A percentile compares a stretch with the other conserved stretches of the same genome.
Conservation (phyloP, 345 rosid species). For the Gossypium bickii region DNA sequence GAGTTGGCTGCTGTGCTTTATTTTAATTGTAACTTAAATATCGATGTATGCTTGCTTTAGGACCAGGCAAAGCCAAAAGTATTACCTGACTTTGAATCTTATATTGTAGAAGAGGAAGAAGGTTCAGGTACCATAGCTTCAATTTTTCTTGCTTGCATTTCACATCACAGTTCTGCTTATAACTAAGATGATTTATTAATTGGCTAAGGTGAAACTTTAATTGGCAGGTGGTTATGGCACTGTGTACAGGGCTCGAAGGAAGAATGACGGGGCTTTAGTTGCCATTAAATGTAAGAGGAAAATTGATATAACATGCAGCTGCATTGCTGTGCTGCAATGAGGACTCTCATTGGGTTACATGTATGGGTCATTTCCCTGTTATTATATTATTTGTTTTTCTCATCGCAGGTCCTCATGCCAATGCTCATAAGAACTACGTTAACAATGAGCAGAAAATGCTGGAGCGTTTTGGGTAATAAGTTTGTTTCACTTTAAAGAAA, state of each 20-base stretch:
- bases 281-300: conserved; percentile 86
- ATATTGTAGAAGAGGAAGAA: conserved; percentile 72
- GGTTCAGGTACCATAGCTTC: conserved; percentile 67
- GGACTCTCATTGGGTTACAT: background rate
- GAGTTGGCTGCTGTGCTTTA: background rate
- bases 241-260: conserved; percentile 78
- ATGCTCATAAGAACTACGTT: conserved; percentile 64
- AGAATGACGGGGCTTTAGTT: conserved; percentile 57
- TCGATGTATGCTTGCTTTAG: background rate
- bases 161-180: background rate
- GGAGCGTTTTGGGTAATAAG: conserved; percentile 83
- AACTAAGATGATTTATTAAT: conserved; percentile 1
- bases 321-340: background rate
- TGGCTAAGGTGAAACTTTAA: conserved; percentile 16
- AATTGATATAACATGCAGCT: background rate
- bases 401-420: conserved; percentile 74
- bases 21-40: background rate
- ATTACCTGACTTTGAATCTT: conserved; percentile 77
- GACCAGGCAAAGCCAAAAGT: conserved; percentile 32
- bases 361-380: conserved; percentile 12
- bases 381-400: conserved; percentile 9
- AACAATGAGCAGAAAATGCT: conserved; percentile 80
- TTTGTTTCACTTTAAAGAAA: background rate
- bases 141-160: conserved; percentile 1
- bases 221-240: conserved; percentile 89